These are phyloP conservation scores for Fragilaria radians DNA, from an alignment of 108 stramenopile genomes.

Conservation along the genomic window DNA sequence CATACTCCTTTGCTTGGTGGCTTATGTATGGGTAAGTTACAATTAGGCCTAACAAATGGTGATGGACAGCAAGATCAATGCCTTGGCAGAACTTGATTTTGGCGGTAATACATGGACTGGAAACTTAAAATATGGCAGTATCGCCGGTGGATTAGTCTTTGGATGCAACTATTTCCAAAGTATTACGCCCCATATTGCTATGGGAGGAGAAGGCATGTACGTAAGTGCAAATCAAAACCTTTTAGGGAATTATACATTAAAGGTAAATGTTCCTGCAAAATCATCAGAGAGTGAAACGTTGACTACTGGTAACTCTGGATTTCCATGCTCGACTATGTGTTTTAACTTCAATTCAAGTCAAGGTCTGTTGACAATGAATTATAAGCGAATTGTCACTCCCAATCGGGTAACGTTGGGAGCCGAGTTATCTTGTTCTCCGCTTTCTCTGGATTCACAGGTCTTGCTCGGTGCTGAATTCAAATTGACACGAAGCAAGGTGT, in stretches of 20 bases:
- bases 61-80: constrained; percentile 63
- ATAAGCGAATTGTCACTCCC: constrained; percentile 73
- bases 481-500: constrained; percentile 60
- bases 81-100: constrained; percentile 69
- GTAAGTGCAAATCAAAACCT: constrained; percentile 62
- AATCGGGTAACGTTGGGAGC: constrained; percentile 70
- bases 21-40: constrained; percentile 65
- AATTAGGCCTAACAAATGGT: constrained; percentile 36
- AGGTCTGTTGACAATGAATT: constrained; percentile 48
- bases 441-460: constrained; percentile 57
- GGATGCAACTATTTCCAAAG: constrained; percentile 75
- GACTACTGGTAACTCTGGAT: constrained; percentile 3
- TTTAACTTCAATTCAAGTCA: constrained; percentile 63
- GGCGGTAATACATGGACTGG: constrained; percentile 73
- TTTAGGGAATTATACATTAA: constrained; percentile 62
- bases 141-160: constrained; percentile 72
- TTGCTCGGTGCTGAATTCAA: constrained; percentile 81
- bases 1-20: constrained; percentile 64
- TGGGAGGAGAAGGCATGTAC: constrained; percentile 86
- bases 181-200: constrained; percentile 45
- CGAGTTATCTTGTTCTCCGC: constrained; percentile 50
- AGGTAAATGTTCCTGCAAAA: constrained; percentile 34
- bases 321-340: constrained; percentile 40
- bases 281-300: constrained; percentile 14
- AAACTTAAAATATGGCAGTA: constrained; percentile 82